Conservation (phyloP, 306 rosid genomes). For the Delonix regia region DNA sequence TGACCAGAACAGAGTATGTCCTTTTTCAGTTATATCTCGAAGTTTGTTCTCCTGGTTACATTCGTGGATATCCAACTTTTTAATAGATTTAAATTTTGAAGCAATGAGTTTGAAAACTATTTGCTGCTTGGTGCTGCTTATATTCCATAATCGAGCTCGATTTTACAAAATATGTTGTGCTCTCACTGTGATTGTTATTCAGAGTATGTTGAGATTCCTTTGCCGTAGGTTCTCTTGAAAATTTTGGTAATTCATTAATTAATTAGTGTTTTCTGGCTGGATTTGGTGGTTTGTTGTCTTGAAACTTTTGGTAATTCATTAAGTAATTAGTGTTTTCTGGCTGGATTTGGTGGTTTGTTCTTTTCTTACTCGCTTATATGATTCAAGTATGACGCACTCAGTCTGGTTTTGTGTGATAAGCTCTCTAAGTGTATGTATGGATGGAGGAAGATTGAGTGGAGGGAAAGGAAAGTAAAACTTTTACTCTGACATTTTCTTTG, state of each 20-base stretch:
- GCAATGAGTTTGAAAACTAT: conserved; percentile 72
- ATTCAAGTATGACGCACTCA: neutral
- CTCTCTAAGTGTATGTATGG: neutral
- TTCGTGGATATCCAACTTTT: neutral
- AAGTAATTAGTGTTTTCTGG: conserved; percentile 49
- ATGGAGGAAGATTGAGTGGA: too few species aligned
- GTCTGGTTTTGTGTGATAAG: neutral
- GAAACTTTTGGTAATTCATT: conserved; percentile 52
- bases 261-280: too few species aligned
- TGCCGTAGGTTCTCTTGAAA: too few species aligned
- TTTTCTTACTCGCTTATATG: neutral
- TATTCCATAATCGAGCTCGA: too few species aligned
- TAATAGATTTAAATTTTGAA: neutral
- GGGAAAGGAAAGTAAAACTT: too few species aligned
- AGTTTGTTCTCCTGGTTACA: neutral
- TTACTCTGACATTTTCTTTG: too few species aligned
- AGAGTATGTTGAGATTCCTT: too few species aligned
- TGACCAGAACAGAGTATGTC: conserved; percentile 79
- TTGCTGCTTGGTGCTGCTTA: conserved; percentile 83
- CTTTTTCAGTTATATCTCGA: conserved; percentile 45
- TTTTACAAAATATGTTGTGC: too few species aligned
- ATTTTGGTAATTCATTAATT: too few species aligned
- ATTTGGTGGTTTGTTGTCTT: neutral
- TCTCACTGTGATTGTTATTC: too few species aligned
- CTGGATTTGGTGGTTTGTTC: neutral